A percentile compares a stretch with the other conserved stretches of the same genome.
Evolutionary conservation across 106 monocot species (phyloP).

Genomic region (Allium sativum): DNA sequence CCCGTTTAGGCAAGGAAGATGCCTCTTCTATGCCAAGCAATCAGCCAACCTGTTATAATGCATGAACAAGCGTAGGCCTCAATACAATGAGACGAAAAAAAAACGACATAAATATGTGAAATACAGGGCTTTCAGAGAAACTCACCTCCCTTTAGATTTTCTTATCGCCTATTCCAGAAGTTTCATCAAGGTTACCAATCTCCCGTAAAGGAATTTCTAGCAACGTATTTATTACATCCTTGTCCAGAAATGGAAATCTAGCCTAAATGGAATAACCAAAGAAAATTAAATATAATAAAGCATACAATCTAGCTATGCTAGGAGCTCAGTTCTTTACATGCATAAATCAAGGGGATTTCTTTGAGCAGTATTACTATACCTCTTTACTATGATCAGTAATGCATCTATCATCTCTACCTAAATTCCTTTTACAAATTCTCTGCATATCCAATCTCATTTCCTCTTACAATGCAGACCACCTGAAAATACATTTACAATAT

Average conservation of each 20-base stretch:
- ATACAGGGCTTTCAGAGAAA: background rate
- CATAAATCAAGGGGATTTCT: background rate
- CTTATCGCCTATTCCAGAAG: conserved; percentile 85
- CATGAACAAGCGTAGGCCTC: background rate
- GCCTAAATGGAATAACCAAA: conserved; percentile 34
- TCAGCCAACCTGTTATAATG: conserved; percentile 55
- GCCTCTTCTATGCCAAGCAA: conserved; percentile 69
- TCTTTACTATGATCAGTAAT: conserved; percentile 95
- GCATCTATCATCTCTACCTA: conserved; percentile 95
- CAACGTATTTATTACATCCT: conserved; percentile 75
- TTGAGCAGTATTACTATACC: conserved; percentile 19
- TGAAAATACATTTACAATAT: conserved; percentile 7
- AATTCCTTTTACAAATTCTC: conserved; percentile 96
- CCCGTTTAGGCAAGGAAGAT: conserved; percentile 71
- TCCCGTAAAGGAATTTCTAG: conserved; percentile 85
- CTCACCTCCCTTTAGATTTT: conserved; percentile 92
- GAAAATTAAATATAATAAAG: background rate
- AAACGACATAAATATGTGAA: background rate
- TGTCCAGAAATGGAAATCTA: conserved; percentile 95
- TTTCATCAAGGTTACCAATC: conserved; percentile 64
- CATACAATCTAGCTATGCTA: background rate
- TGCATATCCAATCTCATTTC: conserved; percentile 99
- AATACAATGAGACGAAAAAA: background rate
- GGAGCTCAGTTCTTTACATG: no score
- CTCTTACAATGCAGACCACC: conserved; percentile 63